Percentiles rank a stretch among this genome's conserved stretches.
Conservation (phyloP, 2,329 filamentous ascomycete genomes). For the Paecilomyces niveus region DNA sequence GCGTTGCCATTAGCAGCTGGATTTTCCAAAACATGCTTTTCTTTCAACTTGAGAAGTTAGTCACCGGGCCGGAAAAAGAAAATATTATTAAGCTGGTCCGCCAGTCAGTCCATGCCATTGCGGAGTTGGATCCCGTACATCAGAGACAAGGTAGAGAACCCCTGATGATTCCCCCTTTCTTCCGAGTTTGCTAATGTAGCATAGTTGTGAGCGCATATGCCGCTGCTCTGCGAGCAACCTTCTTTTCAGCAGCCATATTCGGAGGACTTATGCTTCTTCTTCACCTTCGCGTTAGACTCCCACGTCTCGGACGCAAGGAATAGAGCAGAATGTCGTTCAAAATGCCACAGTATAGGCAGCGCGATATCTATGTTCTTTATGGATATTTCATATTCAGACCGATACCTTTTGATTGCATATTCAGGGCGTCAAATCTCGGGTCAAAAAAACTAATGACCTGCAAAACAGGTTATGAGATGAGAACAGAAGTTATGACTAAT, state of each 20-base stretch:
- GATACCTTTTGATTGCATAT: not conserved
- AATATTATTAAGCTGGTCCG: constrained; percentile 45
- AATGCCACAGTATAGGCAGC: not conserved
- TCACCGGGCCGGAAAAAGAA: constrained; percentile 53
- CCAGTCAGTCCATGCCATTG: constrained; percentile 44
- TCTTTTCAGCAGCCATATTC: constrained; percentile 31
- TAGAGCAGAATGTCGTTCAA: not conserved
- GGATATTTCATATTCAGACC: not conserved
- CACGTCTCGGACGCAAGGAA: constrained; percentile 15
- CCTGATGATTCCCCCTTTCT: not conserved
- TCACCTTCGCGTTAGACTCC: constrained; percentile 24
- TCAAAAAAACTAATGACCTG: not conserved
- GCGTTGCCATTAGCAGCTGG: constrained; percentile 64
- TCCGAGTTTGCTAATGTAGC: not conserved
- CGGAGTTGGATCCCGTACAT: constrained; percentile 38
- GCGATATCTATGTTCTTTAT: not conserved
- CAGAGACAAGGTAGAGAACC: constrained; percentile 38
- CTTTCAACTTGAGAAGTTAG: constrained; percentile 51
- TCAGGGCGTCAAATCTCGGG: not conserved
- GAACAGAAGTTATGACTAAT: not conserved
- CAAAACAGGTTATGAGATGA: not conserved
- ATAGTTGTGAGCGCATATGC: constrained; percentile 32
- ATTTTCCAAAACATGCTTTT: constrained; percentile 66
- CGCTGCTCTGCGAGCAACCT: constrained; percentile 28
- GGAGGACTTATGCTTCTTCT: constrained; percentile 26